Base-by-base conservation (phyloP, 257 asterid genomes). In the Solanum clarkiae region DNA sequence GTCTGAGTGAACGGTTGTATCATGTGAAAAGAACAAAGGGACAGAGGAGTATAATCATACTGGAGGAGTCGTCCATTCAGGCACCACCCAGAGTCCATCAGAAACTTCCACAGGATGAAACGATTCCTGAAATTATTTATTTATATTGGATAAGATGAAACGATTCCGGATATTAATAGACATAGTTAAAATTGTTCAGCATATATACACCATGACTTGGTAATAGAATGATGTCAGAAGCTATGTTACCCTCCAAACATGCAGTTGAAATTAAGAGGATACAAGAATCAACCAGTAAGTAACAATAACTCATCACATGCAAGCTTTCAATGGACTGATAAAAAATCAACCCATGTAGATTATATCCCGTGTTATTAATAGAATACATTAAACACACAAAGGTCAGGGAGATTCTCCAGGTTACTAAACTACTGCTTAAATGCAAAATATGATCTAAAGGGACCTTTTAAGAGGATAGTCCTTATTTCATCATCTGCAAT, bases 11-110 rank as follows among this genome's bases (percentile, higher is more conserved):
- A 6, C n/a, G 32, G 9, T 24, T 55, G 44, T n/a, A 18, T 53
- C 49, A 26, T 79, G 65, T 26, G 82, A 53, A 22, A 15, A 53
- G 49, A 51, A 26, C 10, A 79, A 53, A 75, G 65, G 49, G 65
- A 26, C 26, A 53, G 81, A 80, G 56, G 77, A 60, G 56, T 82
- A 87, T 85, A 86, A 85, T 87, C 98, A 90, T 92, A 96, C 99
- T 8, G 98, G 97, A 86, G 95, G 91, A 20, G 82, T 85, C 80
- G 86, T 92, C 99, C 99, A 94, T 85, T 96, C 97, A 68, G 99
- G 99, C 85, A 96, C 97, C 80, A 95, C 85, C 99, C 99, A 96
- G 53, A 96, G 91, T 68, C 97, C 97, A 65, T 95, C 94, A 16
- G 88, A 84, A 79, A 96, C 91, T 90, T 94, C 91, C 85, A 93